Base-by-base conservation (phyloP, 192 early-diverging fungal species). In the Entophlyctis luteolus region DNA sequence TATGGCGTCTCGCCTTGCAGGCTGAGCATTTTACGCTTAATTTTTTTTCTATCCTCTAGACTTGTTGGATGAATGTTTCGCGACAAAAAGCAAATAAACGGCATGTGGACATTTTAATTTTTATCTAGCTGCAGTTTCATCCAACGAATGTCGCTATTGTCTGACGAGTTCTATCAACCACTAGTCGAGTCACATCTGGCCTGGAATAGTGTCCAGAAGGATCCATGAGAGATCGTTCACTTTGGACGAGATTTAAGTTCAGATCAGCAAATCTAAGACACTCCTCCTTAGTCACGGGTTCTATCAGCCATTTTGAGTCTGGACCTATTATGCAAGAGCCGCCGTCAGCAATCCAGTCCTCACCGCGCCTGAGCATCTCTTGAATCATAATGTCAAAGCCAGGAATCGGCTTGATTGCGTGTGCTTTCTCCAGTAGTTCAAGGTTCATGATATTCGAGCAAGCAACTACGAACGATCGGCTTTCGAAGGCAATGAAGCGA, bases 341-440 rank as follows among this genome's bases (percentile, higher is more conserved):
- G 6, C 60, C 60, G 18, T 63, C 60, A 27, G 60, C 60, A 47
- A 63, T 31, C 60, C 60, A 63, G 29, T 63, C 60, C 20, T 47
- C 60, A 2, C 60, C 60, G 27, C 10, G 31, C 54, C 10, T 33
- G 54, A 34, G 31, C 54, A 55, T 55, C 1, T 55, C 32, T 27
- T 14, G n/a, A 27, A 55, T 55, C 54, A 55, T 8, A 12, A 16
- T 34, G 6, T 18, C 28, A 35, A 34, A 55, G 4, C 27, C 54
- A 16, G 54, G 54, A 33, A 55, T 55, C 18, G 54, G 54, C 6
- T 55, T 55, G n/a, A 55, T 29, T 6, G 54, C 54, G n/a, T 55
- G 54, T 22, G 54, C 54, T 0, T 55, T 27, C 4, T 29, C 54
- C 31, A 55, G 54, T 18, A 29, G 32, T 33, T 55, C 27, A 22